Conservation (phyloP, 805 yeast species). For the Danielozyma ontarioensis region DNA sequence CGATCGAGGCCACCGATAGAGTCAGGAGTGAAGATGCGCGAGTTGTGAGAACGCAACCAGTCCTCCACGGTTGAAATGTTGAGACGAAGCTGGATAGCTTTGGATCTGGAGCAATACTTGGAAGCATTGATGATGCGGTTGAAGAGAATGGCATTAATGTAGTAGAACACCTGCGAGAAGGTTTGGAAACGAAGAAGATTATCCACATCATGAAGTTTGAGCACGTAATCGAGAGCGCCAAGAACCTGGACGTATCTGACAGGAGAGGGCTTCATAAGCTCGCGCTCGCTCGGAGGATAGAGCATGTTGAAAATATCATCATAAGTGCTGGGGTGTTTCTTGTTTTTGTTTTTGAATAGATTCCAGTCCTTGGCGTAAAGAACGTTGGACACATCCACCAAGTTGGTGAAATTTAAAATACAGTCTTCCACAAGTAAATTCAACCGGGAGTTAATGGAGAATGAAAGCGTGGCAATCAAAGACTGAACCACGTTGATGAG, state of each 20-base stretch:
- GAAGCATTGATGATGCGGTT: slow-evolving; percentile 65
- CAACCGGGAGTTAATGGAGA: slow-evolving; percentile 59
- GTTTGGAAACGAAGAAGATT: slow-evolving; percentile 75
- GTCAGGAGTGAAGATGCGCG: slow-evolving; percentile 35
- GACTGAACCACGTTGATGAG: slow-evolving; percentile 46
- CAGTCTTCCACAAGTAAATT: slow-evolving; percentile 58
- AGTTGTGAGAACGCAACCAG: slow-evolving; percentile 77
- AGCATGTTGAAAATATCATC: slow-evolving; percentile 72
- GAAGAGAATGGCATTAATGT: slow-evolving; percentile 69
- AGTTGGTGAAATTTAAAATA: slow-evolving; percentile 68
- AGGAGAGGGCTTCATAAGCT: slow-evolving; percentile 87
- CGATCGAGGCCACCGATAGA: slow-evolving; percentile 22
- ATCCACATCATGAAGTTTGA: slow-evolving; percentile 76
- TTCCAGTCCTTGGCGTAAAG: slow-evolving; percentile 70
- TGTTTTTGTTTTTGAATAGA: slow-evolving; percentile 40
- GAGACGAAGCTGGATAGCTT: slow-evolving; percentile 85
- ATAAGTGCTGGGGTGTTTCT: slow-evolving; percentile 45
- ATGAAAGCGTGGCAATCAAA: slow-evolving; percentile 58
- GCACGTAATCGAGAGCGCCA: slow-evolving; percentile 82
- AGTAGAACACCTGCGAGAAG: slow-evolving; percentile 69
- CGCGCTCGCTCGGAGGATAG: slow-evolving; percentile 78
- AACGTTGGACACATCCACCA: slow-evolving; percentile 75
- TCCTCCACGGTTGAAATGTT: slow-evolving; percentile 86
- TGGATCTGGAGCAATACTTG: slow-evolving; percentile 69
- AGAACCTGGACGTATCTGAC: slow-evolving; percentile 76